A percentile compares a stretch with the other conserved stretches of the same genome.
phyloP scores from a whole-genome alignment of 805 yeast genomes.

The Candida boleticola region DNA sequence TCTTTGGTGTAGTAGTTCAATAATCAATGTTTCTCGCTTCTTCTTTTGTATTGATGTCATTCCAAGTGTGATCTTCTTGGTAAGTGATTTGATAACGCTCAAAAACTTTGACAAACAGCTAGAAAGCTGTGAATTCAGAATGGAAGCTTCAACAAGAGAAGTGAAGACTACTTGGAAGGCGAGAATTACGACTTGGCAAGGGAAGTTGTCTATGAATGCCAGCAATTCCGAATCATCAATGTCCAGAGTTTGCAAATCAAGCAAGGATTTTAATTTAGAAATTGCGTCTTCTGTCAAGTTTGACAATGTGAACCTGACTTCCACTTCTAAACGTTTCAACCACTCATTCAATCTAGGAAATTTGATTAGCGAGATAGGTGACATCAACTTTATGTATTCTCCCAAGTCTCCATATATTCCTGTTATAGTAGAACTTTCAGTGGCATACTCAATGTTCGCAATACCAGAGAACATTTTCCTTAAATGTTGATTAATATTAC shows the following conservation, averaged over 20 bases:
- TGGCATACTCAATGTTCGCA: conserved; percentile 35
- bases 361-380: conserved; percentile 43
- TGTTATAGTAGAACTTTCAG: conserved; percentile 29
- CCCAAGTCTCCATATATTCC: conserved; percentile 64
- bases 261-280: not conserved
- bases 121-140: not conserved
- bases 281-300: conserved; percentile 28
- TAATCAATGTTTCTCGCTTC: conserved; percentile 58
- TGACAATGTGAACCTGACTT: conserved; percentile 50
- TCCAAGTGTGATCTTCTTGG: conserved; percentile 18
- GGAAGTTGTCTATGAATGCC: conserved; percentile 38
- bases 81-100: conserved; percentile 20
- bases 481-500: conserved; percentile 54
- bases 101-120: conserved; percentile 5
- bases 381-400: conserved; percentile 48
- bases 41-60: conserved; percentile 31
- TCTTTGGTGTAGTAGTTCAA: conserved; percentile 64
- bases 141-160: not conserved
- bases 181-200: conserved; percentile 57
- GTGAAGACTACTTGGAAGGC: conserved; percentile 63
- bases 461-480: conserved; percentile 74
- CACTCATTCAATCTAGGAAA: conserved; percentile 54
- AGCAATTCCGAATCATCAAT: conserved; percentile 4
- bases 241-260: not conserved
- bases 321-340: conserved; percentile 57